These are phyloP conservation scores for Chenopodium quinoa DNA, from an alignment of 148 eudicot genomes.

Conservation along the genomic window DNA sequence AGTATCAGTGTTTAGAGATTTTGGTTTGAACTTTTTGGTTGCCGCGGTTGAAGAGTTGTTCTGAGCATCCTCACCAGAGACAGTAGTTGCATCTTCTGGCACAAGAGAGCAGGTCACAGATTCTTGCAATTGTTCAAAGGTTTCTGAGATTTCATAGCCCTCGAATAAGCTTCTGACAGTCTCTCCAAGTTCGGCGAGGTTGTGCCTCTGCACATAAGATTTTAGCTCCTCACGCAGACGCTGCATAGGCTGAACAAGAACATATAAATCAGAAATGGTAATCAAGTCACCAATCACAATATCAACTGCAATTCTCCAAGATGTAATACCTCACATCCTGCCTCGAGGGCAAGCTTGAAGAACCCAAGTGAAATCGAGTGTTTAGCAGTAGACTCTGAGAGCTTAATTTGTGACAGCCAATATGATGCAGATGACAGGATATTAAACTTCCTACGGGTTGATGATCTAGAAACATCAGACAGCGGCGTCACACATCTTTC, in stretches of 20 bases:
- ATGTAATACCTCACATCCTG: constrained; percentile 69
- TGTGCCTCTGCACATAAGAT: constrained; percentile 55
- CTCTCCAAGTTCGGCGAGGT: constrained; percentile 57
- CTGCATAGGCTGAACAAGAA: constrained; percentile 53
- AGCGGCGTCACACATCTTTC: constrained; percentile 53
- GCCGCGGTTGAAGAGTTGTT: constrained; percentile 51
- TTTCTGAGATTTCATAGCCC: constrained; percentile 58
- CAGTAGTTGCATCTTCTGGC: constrained; percentile 44
- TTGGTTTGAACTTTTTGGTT: constrained; percentile 50
- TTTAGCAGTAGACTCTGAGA: constrained; percentile 79
- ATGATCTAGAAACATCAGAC: constrained; percentile 63
- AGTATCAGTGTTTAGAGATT: constrained; percentile 40
- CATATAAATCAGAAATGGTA: not conserved
- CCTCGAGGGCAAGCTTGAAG: constrained; percentile 88
- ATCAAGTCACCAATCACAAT: not conserved
- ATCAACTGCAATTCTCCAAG: not conserved
- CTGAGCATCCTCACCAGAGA: constrained; percentile 56
- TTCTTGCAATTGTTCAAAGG: constrained; percentile 58
- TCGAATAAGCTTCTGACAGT: constrained; percentile 52
- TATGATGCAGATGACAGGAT: constrained; percentile 67
- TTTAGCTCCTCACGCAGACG: constrained; percentile 72
- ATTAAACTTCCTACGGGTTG: constrained; percentile 52
- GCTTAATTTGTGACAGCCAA: constrained; percentile 89
- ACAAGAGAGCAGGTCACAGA: constrained; percentile 57
- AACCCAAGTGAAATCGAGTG: constrained; percentile 79